A percentile compares a stretch with the other conserved stretches of the same genome.
These are phyloP conservation scores for Hypoxylon sp. DNA, from an alignment of 2,329 filamentous ascomycete genomes.

Conservation along the genomic window DNA sequence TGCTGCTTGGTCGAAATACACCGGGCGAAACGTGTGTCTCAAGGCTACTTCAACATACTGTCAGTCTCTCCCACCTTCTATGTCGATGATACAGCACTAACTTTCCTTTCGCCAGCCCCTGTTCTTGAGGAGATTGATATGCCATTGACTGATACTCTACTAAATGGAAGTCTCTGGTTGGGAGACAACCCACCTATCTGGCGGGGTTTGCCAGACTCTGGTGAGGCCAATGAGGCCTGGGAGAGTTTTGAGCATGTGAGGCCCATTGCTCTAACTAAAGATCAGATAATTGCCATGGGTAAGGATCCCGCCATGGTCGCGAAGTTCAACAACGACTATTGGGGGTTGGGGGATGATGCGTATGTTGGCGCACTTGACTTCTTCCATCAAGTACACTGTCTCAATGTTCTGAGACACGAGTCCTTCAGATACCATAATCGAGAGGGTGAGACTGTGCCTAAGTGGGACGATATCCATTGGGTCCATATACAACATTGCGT, in stretches of 20 bases:
- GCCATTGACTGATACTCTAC: slow-evolving; percentile 19
- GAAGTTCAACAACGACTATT: slow-evolving; percentile 52
- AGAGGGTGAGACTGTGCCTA: slow-evolving; percentile 30
- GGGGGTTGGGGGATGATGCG: slow-evolving; percentile 53
- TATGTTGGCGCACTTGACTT: slow-evolving; percentile 51
- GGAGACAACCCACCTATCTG: slow-evolving; percentile 33
- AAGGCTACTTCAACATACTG: slow-evolving; percentile 37
- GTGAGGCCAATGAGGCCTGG: slow-evolving; percentile 32
- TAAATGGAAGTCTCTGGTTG: slow-evolving; percentile 40
- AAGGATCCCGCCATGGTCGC: slow-evolving; percentile 51
- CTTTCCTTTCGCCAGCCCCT: slow-evolving; percentile 22
- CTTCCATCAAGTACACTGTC: slow-evolving; percentile 47
- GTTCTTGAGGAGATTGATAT: slow-evolving; percentile 40
- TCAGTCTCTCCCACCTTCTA: slow-evolving; percentile 5
- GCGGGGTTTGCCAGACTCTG: slow-evolving; percentile 26
- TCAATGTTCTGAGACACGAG: slow-evolving; percentile 45
- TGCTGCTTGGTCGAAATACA: slow-evolving; percentile 30
- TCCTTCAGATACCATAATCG: slow-evolving; percentile 45
- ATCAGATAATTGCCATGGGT: slow-evolving; percentile 51
- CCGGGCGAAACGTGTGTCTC: slow-evolving; percentile 30
- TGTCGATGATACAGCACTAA: background rate
- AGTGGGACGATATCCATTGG: slow-evolving; percentile 42
- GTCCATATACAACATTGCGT: slow-evolving; percentile 56
- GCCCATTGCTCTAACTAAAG: slow-evolving; percentile 48
- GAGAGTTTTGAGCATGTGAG: slow-evolving; percentile 33